Evolutionary conservation across 2,329 filamentous ascomycete species (phyloP).

Genomic region (Stachybotrys chlorohalonatus): DNA sequence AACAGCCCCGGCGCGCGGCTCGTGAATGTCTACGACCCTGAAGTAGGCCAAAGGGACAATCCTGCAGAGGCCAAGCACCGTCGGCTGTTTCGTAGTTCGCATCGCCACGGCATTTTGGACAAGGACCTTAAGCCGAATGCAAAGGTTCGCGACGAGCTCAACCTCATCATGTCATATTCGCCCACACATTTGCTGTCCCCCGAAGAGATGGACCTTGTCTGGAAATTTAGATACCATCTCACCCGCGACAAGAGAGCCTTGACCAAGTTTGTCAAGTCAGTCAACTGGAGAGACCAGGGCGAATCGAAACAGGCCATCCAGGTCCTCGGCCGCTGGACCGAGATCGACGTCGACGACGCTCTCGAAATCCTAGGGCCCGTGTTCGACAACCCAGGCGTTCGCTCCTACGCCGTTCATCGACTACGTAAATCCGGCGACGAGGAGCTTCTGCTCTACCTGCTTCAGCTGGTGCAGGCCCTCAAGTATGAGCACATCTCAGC

Average conservation of each 20-base stretch:
- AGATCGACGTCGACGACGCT: conserved; percentile 94
- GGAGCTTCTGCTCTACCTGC: conserved; percentile 80
- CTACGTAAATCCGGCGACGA: conserved; percentile 87
- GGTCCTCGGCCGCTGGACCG: conserved; percentile 85
- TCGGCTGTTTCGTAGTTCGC: conserved; percentile 79
- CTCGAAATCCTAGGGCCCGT: conserved; percentile 87
- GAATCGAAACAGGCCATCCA: conserved; percentile 87
- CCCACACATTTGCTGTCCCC: conserved; percentile 81
- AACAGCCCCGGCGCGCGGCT: conserved; percentile 49
- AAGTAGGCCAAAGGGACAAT: conserved; percentile 82
- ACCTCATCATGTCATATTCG: conserved; percentile 82
- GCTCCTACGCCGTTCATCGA: conserved; percentile 87
- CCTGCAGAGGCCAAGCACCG: conserved; percentile 93
- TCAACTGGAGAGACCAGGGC: conserved; percentile 80
- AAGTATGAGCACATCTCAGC: conserved; percentile 79
- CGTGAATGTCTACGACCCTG: conserved; percentile 85
- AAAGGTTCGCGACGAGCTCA: conserved; percentile 88
- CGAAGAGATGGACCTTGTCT: conserved; percentile 91
- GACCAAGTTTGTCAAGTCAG: conserved; percentile 97
- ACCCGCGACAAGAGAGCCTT: conserved; percentile 85
- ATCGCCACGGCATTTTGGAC: conserved; percentile 86
- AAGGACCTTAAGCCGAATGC: conserved; percentile 94
- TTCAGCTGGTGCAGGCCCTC: conserved; percentile 91
- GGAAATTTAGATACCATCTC: conserved; percentile 94
- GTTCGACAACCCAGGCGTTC: conserved; percentile 79